Conservation (phyloP, 73 alveolate species). For the Effrenium voratum region DNA sequence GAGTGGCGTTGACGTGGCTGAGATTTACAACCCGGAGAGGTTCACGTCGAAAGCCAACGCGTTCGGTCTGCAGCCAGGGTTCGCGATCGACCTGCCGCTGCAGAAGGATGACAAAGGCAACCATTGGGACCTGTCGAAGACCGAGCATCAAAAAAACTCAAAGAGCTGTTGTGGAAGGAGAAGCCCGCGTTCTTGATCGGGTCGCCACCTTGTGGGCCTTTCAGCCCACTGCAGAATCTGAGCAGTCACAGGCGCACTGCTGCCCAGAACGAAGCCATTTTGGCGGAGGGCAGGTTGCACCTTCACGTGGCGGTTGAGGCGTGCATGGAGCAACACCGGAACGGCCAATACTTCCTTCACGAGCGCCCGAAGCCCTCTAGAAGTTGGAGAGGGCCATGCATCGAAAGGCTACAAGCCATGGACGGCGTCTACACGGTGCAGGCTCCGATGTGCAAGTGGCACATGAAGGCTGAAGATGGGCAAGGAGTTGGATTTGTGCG, state of each 20-base stretch:
- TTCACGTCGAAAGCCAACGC: neutral
- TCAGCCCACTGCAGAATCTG: no score
- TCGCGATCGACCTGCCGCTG: constrained; percentile 8
- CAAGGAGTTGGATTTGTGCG: neutral
- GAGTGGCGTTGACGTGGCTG: neutral
- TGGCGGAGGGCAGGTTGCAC: neutral
- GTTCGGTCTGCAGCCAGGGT: neutral
- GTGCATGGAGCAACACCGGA: neutral
- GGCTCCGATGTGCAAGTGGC: neutral
- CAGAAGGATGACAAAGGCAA: neutral
- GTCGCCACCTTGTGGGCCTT: constrained; percentile 19
- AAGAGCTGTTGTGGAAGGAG: neutral
- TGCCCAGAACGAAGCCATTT: neutral
- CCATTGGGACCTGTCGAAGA: neutral
- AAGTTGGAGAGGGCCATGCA: neutral
- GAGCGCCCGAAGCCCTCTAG: neutral
- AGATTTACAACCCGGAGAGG: constrained; percentile 30
- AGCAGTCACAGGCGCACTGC: neutral
- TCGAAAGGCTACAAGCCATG: neutral
- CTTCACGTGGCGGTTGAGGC: neutral
- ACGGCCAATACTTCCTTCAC: constrained; percentile 1
- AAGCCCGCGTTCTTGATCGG: neutral
- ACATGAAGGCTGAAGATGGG: neutral
- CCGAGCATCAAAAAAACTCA: neutral
- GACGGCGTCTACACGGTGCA: neutral